Conservation (phyloP, 2,329 filamentous ascomycete genomes). For the Venturia aucupariae region DNA sequence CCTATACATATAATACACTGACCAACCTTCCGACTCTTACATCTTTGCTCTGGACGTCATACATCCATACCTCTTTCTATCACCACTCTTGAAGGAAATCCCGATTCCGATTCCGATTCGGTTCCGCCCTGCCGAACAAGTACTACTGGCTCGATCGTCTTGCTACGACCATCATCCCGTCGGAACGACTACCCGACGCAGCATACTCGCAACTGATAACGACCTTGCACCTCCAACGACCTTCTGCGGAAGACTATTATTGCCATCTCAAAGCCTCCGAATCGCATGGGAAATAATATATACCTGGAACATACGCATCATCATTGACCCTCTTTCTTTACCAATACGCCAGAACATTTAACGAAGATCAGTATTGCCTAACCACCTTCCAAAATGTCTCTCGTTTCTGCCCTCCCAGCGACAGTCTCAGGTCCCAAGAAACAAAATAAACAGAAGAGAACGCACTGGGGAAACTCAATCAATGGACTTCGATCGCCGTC, state of each 20-base stretch:
- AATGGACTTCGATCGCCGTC: background rate
- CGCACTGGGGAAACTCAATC: slow-evolving; percentile 5
- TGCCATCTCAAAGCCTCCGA: background rate
- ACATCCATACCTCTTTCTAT: too few species aligned
- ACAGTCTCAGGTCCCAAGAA: background rate
- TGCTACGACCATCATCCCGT: background rate
- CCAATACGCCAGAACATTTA: too few species aligned
- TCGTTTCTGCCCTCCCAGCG: background rate
- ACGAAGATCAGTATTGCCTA: too few species aligned
- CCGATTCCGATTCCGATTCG: background rate
- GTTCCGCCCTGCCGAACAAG: background rate
- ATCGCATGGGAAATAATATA: background rate
- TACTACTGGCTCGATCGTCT: background rate
- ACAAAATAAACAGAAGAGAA: background rate
- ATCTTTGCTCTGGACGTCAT: too few species aligned
- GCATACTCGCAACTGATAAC: background rate
- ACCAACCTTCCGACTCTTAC: too few species aligned
- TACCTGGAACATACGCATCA: too few species aligned
- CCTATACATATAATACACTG: background rate
- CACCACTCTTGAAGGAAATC: too few species aligned
- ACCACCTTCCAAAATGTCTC: background rate
- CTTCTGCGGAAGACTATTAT: background rate
- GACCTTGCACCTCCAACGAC: background rate
- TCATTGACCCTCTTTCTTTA: background rate
- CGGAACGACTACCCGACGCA: background rate